Evolutionary conservation across 1,139 yeast species (phyloP).

Genomic region (Magnusiomyces ingens): DNA sequence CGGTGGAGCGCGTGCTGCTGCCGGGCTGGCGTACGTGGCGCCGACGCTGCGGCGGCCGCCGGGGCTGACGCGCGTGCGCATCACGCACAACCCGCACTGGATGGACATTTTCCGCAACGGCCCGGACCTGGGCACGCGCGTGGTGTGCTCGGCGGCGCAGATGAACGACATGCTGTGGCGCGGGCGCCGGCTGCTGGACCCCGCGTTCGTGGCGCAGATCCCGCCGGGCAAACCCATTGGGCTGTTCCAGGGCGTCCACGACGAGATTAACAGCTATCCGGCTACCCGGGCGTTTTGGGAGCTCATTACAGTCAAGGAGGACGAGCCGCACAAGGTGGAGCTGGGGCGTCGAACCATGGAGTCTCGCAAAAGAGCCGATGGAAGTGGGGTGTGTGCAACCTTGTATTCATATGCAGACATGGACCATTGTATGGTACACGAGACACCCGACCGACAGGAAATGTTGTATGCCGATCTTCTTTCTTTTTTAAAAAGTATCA

Average conservation of each 20-base stretch:
- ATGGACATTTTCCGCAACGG: constrained; percentile 30
- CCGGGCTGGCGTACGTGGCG: neutral
- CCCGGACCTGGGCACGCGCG: constrained; percentile 32
- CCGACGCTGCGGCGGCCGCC: neutral
- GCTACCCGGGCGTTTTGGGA: constrained; percentile 46
- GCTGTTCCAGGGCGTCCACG: constrained; percentile 48
- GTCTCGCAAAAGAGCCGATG: too few species aligned
- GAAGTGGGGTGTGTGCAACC: neutral
- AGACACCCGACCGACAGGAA: constrained; percentile 1
- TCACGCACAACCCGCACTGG: constrained; percentile 2
- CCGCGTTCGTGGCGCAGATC: constrained; percentile 32
- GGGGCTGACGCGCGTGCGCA: neutral
- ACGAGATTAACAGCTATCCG: constrained; percentile 48
- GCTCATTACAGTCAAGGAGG: constrained; percentile 26
- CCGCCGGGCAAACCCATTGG: constrained; percentile 39
- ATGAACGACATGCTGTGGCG: constrained; percentile 60
- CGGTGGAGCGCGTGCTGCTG: constrained; percentile 32
- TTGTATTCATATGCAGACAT: neutral
- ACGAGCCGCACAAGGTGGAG: too few species aligned
- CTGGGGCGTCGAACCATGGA: too few species aligned
- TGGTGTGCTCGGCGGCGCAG: constrained; percentile 43
- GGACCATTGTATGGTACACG: constrained; percentile 4
- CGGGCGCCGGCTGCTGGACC: constrained; percentile 47
- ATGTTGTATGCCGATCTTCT: neutral
- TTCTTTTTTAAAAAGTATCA: neutral